Evolutionary conservation across 164 flowering plant genomes (phyloP).

Genomic region (Chloranthus sessilifolius): DNA sequence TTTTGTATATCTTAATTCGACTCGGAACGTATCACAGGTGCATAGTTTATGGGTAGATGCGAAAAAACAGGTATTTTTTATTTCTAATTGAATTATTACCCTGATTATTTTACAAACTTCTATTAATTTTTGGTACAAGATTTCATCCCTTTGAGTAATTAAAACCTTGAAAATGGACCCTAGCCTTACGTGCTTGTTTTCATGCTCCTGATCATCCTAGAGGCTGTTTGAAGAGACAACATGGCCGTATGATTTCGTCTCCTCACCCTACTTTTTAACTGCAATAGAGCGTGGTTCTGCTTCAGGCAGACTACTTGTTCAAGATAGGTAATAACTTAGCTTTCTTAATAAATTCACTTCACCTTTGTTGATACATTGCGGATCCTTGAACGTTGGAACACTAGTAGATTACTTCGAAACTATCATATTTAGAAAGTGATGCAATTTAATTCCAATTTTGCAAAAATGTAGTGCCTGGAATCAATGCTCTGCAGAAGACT

Average conservation of each 20-base stretch:
- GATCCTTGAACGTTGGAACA: too few relatives aligned
- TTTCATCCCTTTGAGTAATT: too few relatives aligned
- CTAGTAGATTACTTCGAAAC: too few relatives aligned
- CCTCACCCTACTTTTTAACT: slow-evolving; percentile 33
- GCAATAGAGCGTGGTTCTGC: slow-evolving; percentile 37
- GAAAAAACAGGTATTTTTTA: slow-evolving; percentile 40
- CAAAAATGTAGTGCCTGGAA: too few relatives aligned
- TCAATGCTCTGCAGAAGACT: too few relatives aligned
- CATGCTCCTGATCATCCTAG: slow-evolving; percentile 21
- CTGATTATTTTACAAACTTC: background rate
- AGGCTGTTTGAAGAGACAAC: slow-evolving; percentile 30
- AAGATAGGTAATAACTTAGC: slow-evolving; percentile 28
- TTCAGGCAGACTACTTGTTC: slow-evolving; percentile 37
- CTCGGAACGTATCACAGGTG: slow-evolving; percentile 26
- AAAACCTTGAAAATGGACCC: too few relatives aligned
- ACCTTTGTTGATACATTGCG: too few relatives aligned
- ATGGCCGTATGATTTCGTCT: slow-evolving; percentile 50
- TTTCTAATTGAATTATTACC: background rate
- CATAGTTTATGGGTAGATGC: slow-evolving; percentile 45
- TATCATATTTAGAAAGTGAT: too few relatives aligned
- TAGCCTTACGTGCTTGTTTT: slow-evolving; percentile 3
- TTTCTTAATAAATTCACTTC: background rate
- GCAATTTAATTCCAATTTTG: too few relatives aligned
- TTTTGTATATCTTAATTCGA: slow-evolving; percentile 45
- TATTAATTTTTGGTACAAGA: background rate